phyloP scores from a whole-genome alignment of 2,329 filamentous ascomycete genomes.

The Colletotrichum abscissum region DNA sequence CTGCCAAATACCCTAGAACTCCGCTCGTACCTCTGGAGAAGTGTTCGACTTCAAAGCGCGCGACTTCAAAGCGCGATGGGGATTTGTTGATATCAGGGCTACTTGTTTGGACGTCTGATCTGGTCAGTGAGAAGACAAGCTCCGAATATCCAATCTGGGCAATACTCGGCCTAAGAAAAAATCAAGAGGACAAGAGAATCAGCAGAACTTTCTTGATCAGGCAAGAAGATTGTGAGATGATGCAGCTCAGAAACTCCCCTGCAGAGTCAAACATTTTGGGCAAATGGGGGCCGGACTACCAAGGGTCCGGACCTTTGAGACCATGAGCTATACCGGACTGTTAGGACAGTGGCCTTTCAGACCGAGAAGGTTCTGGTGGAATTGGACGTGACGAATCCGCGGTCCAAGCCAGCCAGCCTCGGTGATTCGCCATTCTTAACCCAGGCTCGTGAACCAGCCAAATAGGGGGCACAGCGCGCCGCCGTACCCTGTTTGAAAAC shows the following conservation, averaged over 20 bases:
- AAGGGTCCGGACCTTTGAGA: background rate
- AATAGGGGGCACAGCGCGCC: background rate
- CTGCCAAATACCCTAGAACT: background rate
- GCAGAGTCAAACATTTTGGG: background rate
- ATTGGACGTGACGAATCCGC: background rate
- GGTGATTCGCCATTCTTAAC: background rate
- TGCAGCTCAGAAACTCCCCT: background rate
- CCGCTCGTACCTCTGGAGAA: background rate
- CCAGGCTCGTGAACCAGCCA: background rate
- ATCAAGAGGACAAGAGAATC: background rate
- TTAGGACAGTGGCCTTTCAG: background rate
- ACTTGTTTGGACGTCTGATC: background rate
- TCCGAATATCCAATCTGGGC: background rate
- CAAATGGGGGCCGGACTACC: background rate
- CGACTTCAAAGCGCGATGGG: background rate
- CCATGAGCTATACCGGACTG: background rate
- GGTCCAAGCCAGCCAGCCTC: slow-evolving; percentile 8
- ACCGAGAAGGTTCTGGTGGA: background rate
- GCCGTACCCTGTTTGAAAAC: background rate
- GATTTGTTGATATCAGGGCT: background rate
- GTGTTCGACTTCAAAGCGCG: background rate
- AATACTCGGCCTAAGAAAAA: background rate
- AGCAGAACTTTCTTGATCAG: background rate
- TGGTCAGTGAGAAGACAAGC: background rate
- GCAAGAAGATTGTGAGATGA: background rate